Evolutionary conservation across 148 eudicot genomes (phyloP).

Genomic region (Euryodendron excelsum): DNA sequence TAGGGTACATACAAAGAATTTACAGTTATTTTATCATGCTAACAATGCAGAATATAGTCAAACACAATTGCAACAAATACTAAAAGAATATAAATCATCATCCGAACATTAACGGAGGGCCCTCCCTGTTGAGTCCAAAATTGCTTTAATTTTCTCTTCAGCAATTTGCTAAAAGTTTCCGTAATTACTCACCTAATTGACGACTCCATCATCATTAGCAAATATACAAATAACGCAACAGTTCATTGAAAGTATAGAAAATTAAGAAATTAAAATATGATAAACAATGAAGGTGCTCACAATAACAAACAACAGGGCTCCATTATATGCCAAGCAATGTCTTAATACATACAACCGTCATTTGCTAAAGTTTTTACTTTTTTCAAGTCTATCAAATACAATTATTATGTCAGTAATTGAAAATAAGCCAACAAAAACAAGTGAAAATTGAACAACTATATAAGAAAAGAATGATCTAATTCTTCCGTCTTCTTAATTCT

Average conservation of each 20-base stretch:
- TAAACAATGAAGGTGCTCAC: not conserved
- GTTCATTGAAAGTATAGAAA: not conserved
- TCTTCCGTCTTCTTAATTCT: not conserved
- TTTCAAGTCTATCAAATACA: not conserved
- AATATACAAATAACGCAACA: not conserved
- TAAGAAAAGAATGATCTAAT: not conserved
- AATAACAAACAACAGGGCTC: not conserved
- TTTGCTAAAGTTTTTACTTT: not conserved
- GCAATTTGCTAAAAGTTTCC: too few species aligned
- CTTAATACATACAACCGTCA: too few species aligned
- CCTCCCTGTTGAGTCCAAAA: not conserved
- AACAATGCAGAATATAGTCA: not conserved
- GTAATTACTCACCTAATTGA: too few species aligned
- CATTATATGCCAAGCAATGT: not conserved
- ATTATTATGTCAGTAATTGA: not conserved
- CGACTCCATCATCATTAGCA: too few species aligned
- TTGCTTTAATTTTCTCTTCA: not conserved
- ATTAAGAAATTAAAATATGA: not conserved
- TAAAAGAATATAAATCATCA: not conserved
- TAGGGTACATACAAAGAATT: not conserved
- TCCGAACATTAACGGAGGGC: not conserved
- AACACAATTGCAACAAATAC: not conserved
- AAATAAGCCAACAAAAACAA: conserved; percentile 3
- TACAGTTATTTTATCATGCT: not conserved
- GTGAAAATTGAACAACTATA: not conserved